Percentiles rank a stretch among this genome's conserved stretches.
Evolutionary conservation across 2,329 filamentous ascomycete species (phyloP).

Genomic region (Epichloe gansuensis): DNA sequence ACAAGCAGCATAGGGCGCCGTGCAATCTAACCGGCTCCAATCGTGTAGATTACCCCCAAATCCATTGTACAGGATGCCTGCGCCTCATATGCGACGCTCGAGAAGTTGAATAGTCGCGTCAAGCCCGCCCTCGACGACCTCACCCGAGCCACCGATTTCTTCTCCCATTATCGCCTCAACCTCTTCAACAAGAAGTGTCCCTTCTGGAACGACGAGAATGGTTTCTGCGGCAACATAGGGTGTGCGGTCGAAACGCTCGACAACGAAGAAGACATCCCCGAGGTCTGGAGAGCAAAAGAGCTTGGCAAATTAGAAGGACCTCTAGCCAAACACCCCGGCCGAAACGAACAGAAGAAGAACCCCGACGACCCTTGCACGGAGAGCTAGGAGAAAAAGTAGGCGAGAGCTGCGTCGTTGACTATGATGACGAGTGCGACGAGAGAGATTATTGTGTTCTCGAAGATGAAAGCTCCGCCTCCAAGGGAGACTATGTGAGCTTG

Average conservation of each 20-base stretch:
- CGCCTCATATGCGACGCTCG: slow-evolving; percentile 83
- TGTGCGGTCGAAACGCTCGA: slow-evolving; percentile 93
- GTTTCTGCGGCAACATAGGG: slow-evolving; percentile 93
- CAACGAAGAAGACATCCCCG: slow-evolving; percentile 86
- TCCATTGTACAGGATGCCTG: slow-evolving; percentile 90
- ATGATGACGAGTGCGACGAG: slow-evolving; percentile 93
- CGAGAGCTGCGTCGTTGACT: slow-evolving; percentile 94
- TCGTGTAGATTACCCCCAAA: slow-evolving; percentile 65
- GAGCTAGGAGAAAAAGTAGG: slow-evolving; percentile 75
- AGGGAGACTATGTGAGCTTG: slow-evolving; percentile 94
- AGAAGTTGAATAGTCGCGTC: slow-evolving; percentile 66
- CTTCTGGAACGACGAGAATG: slow-evolving; percentile 88
- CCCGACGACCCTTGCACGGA: slow-evolving; percentile 65
- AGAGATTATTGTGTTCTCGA: slow-evolving; percentile 95
- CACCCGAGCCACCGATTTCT: slow-evolving; percentile 86
- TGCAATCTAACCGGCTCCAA: slow-evolving; percentile 2
- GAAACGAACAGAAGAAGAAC: slow-evolving; percentile 57
- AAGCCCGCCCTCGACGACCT: slow-evolving; percentile 69
- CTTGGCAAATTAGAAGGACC: slow-evolving; percentile 87
- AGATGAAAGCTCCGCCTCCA: slow-evolving; percentile 73
- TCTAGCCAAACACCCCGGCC: slow-evolving; percentile 77
- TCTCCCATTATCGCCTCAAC: slow-evolving; percentile 92
- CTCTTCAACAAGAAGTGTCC: slow-evolving; percentile 90
- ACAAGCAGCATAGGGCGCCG: not conserved
- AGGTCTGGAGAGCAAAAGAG: slow-evolving; percentile 83